Percentiles rank a stretch among this genome's conserved stretches.
Conservation (phyloP, 148 eudicot genomes). For the Salicornia ramosissima region DNA sequence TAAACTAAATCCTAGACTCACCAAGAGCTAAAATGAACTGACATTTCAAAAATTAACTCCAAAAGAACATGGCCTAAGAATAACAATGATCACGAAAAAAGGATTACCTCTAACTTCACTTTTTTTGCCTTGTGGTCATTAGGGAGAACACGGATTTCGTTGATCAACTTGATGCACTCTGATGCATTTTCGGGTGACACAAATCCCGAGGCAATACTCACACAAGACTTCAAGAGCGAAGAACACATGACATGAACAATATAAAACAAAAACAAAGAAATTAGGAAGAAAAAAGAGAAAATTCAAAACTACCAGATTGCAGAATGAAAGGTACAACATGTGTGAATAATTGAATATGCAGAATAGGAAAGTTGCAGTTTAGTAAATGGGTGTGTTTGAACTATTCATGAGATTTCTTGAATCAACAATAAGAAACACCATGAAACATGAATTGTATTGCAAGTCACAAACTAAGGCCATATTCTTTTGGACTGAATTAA, state of each 20-base stretch:
- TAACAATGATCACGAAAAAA: not conserved
- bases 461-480: not conserved
- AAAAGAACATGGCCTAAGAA: not conserved
- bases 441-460: not conserved
- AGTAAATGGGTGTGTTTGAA: not conserved
- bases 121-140: slow-evolving; percentile 57
- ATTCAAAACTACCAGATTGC: not conserved
- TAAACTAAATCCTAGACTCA: no score
- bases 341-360: not conserved
- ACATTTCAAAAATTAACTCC: no score
- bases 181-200: slow-evolving; percentile 81
- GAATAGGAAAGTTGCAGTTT: not conserved
- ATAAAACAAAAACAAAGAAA: not conserved
- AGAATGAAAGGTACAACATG: not conserved
- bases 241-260: slow-evolving; percentile 6
- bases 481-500: no score
- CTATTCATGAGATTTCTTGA: not conserved
- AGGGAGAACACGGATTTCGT: slow-evolving; percentile 66
- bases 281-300: not conserved
- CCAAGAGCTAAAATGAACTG: no score
- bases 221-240: slow-evolving; percentile 56
- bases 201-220: slow-evolving; percentile 65
- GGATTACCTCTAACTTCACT: slow-evolving; percentile 56
- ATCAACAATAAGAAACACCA: not conserved
- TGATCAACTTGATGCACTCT: slow-evolving; percentile 71